Evolutionary conservation across 257 asterid species (phyloP), one percentile per base, ranked within the genome.

Genomic region (Mitragyna speciosa): DNA sequence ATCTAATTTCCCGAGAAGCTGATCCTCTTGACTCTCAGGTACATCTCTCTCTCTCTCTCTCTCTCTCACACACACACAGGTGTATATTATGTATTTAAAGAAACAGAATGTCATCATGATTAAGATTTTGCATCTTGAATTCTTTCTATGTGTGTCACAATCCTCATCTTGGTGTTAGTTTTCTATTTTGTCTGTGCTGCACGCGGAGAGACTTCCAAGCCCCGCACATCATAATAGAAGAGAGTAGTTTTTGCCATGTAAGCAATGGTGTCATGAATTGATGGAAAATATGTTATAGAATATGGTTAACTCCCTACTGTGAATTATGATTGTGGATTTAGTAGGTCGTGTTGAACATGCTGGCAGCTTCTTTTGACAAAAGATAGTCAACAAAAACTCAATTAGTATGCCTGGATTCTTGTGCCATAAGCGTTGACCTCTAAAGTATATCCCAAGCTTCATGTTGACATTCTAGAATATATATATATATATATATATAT

Each of bases 1-100:
- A 93, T 82, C 92, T 93, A 22, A 90, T 95, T 58, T 95, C 99
- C 36, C 89, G 98, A 73, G 99, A 92, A 85, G 93, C 99, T 70
- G 99, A 95, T 85, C 98, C 99, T 80, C 95, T 95, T 26, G 99
- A 93, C 69, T 92, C 98, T 82, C 99, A 93, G 97, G 99, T 93
- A 78, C 64, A 51, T 75, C 66, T 30, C 49, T 20, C 48, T 67
- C 71, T 12, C 31, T 47, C 76, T 26, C 78, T 81, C 43, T 79
- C 81, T 61, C 67, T 61, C 67, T 26, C 67, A 22, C 47, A 24
- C 39, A 30, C 36, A 33, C 17, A 56, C 15, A 41, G 58, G 68
- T 12, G 67, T 31, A 39, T 75, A n/a, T 7, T 22, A 33, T 54
- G 14, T 59, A 41, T n/a, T 24, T 58, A 28, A 16, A 28, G 69